phyloP scores from a whole-genome alignment of 768 basidiomycete genomes.

The Trametes coccinea region DNA sequence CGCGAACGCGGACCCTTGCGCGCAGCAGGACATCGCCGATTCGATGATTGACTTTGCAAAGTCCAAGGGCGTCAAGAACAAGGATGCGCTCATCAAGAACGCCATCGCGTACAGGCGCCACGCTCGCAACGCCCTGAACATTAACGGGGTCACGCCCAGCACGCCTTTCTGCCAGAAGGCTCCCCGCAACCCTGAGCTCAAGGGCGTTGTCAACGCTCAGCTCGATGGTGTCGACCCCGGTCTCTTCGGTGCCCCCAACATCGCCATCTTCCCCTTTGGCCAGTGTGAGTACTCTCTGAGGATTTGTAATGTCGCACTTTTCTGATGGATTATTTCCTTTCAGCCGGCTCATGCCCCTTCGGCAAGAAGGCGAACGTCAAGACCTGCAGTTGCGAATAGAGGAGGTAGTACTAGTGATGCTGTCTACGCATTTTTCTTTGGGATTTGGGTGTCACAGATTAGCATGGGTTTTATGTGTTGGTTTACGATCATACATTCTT shows the following conservation, averaged over 20 bases:
- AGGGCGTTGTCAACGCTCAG: constrained; percentile 45
- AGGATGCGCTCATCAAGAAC: constrained; percentile 41
- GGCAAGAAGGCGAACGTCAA: constrained; percentile 42
- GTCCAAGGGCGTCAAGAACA: constrained; percentile 41
- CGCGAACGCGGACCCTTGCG: constrained; percentile 47
- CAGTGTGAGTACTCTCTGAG: constrained; percentile 30
- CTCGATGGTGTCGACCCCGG: constrained; percentile 51
- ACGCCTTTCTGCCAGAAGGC: constrained; percentile 56
- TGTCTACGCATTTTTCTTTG: neutral
- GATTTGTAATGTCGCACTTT: neutral
- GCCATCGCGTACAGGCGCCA: constrained; percentile 46
- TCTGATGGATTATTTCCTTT: neutral
- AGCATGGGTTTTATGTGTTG: neutral
- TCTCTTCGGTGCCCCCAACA: constrained; percentile 51
- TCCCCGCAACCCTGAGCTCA: constrained; percentile 50
- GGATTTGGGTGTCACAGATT: neutral
- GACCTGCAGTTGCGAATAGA: constrained; percentile 39
- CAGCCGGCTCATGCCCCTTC: constrained; percentile 49
- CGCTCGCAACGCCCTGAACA: constrained; percentile 44
- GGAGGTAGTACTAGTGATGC: neutral
- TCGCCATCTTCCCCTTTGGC: constrained; percentile 48
- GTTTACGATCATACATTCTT: neutral
- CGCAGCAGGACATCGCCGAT: constrained; percentile 50
- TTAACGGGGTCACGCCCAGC: constrained; percentile 45
- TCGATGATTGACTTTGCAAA: constrained; percentile 54